Evolutionary conservation across 2,329 filamentous ascomycete species (phyloP).

Genomic region (Amphichorda felina): DNA sequence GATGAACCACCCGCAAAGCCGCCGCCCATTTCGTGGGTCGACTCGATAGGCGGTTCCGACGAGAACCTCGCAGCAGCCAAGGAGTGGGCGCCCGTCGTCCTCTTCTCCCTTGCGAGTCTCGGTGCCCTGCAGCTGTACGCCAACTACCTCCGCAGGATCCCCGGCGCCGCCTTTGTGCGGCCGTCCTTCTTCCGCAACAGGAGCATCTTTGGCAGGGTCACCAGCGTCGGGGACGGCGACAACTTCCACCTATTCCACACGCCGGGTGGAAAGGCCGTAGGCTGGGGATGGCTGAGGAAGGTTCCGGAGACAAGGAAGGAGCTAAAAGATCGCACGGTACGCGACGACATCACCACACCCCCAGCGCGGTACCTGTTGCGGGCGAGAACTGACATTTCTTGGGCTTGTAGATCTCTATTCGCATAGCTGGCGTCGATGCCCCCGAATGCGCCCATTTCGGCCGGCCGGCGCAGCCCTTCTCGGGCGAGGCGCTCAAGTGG

Average conservation of each 20-base stretch:
- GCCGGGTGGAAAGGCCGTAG: constrained; percentile 73
- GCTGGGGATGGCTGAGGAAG: constrained; percentile 85
- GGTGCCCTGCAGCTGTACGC: constrained; percentile 45
- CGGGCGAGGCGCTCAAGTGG: constrained; percentile 71
- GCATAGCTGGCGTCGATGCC: constrained; percentile 85
- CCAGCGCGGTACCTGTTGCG: too few species aligned
- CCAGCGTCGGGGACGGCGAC: constrained; percentile 91
- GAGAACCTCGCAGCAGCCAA: constrained; percentile 21
- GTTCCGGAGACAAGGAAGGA: constrained; percentile 58
- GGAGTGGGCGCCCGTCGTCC: constrained; percentile 25
- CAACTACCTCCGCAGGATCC: constrained; percentile 74
- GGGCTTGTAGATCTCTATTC: constrained; percentile 60
- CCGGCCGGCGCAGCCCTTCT: constrained; percentile 70
- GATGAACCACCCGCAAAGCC: constrained; percentile 4
- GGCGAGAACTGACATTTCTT: neutral
- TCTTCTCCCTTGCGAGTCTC: constrained; percentile 23
- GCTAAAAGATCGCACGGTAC: constrained; percentile 67
- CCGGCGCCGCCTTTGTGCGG: constrained; percentile 62
- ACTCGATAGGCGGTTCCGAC: constrained; percentile 17
- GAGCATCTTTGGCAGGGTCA: constrained; percentile 75
- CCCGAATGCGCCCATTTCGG: constrained; percentile 92
- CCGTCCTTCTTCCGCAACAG: constrained; percentile 63
- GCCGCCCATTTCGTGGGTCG: constrained; percentile 22
- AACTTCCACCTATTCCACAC: constrained; percentile 93
- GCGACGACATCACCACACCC: constrained; percentile 10